Percentiles rank a stretch among this genome's conserved stretches.
Evolutionary conservation across 208 protist genomes (phyloP).

Genomic region (Leishmania major): DNA sequence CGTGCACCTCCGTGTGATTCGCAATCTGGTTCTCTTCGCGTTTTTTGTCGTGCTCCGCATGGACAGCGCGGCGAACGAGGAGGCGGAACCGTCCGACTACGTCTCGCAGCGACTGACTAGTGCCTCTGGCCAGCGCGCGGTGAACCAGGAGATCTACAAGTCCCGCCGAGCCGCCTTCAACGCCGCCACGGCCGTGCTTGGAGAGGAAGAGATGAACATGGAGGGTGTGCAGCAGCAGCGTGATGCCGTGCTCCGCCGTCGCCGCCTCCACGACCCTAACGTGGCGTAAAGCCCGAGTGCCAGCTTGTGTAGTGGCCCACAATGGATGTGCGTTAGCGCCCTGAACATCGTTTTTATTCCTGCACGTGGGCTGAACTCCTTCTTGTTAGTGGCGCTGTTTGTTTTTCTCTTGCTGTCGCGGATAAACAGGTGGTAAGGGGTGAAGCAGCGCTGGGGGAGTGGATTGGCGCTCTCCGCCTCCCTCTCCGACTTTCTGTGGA

Average conservation of each 20-base stretch:
- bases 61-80: conserved; percentile 41
- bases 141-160: conserved; percentile 74
- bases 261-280: conserved; percentile 70
- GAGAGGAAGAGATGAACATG: conserved; percentile 81
- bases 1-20: conserved; percentile 46
- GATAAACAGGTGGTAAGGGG: background rate
- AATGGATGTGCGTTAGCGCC: background rate
- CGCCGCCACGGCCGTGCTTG: conserved; percentile 62
- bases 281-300: conserved; percentile 31
- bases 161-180: conserved; percentile 60
- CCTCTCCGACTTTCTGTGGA: background rate
- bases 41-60: conserved; percentile 71
- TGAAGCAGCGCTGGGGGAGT: background rate
- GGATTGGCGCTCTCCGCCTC: background rate
- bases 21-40: conserved; percentile 74
- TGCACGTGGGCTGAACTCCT: background rate
- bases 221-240: conserved; percentile 77
- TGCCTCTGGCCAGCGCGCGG: conserved; percentile 36
- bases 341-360: background rate
- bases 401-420: background rate
- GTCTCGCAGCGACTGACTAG: conserved; percentile 68
- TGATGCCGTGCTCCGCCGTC: conserved; percentile 81
- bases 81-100: conserved; percentile 66
- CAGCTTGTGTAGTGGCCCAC: background rate
- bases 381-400: background rate